Evolutionary conservation across 2,329 filamentous ascomycete genomes (phyloP).

Genomic region (Stemphylium lycopersici): DNA sequence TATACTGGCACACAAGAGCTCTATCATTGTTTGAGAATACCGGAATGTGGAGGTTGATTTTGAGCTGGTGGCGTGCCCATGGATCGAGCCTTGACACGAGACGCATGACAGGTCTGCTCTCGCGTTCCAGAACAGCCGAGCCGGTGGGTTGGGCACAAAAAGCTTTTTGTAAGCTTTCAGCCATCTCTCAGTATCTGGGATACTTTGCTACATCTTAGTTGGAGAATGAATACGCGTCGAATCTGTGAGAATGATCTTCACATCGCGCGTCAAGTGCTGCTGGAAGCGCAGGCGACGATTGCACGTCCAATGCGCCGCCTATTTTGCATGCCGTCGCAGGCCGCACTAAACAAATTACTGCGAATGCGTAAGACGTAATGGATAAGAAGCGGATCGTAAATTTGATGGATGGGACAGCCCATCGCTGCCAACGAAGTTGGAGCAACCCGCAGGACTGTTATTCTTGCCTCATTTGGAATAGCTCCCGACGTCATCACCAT

Average conservation of each 20-base stretch:
- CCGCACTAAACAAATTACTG: no score
- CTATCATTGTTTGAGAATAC: not conserved
- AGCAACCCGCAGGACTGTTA: slow-evolving; percentile 13
- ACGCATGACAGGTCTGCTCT: not conserved
- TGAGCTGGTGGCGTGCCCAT: not conserved
- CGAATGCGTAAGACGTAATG: no score
- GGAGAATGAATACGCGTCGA: no score
- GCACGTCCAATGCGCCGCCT: not conserved
- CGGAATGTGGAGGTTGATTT: not conserved
- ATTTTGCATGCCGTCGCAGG: not conserved
- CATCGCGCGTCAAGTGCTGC: no score
- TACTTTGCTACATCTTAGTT: not conserved
- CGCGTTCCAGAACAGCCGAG: slow-evolving; percentile 1
- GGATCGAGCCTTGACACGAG: not conserved
- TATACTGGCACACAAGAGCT: not conserved
- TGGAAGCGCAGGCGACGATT: no score
- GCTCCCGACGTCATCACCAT: slow-evolving; percentile 21
- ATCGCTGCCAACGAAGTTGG: not conserved
- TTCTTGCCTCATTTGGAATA: slow-evolving; percentile 20
- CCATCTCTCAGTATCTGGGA: not conserved
- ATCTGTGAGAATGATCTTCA: no score
- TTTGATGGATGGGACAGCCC: no score
- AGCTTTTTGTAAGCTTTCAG: not conserved
- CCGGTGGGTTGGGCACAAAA: not conserved
- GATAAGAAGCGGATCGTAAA: no score